Evolutionary conservation across 768 basidiomycete genomes (phyloP), one percentile per base, ranked within the genome.

Genomic region (Pholiota microspora): DNA sequence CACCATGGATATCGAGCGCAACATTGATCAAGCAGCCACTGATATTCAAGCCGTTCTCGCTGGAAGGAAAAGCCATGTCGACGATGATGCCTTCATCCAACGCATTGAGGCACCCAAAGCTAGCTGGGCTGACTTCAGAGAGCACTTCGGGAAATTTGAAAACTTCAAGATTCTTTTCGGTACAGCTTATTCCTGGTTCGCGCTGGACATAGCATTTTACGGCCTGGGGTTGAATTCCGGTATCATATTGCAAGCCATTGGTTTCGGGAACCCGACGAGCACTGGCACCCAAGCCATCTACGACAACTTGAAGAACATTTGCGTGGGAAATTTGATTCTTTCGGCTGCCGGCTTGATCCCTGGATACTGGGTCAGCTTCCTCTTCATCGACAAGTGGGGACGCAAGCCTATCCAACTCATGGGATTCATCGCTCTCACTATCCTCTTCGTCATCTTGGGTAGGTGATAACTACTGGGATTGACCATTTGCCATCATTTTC

Each of bases 1-100:
- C n/a, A 96, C 93, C 55, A 94, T 94, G 88, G 93, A 95, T 75
- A 82, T 95, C 56, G 91, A 94, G 69, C 79, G 88, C 47, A 93
- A 94, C 68, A 73, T 95, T 40, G 74, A 80, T 35, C 89, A 88
- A 65, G 93, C 92, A 6, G 53, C 83, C 0, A 71, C 77, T 27
- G 93, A 94, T 62, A 89, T 93, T 58, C 78, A 86, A 54, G 77
- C 78, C 44, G 88, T 91, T 53, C 58, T 94, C 44, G 71, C 75
- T 16, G 74, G 72, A 13, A 80, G 81, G 32, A 72, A 64, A 6
- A 75, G 68, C 62, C 63, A 71, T 21, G 73, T 74, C 31, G 82
- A 87, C 61, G 77, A 79, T 3, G 84, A 87, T 47, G 78, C 81
- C 9, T 63, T 76, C 42, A 66, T 86, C 31, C 80, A 88, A 65